Evolutionary conservation across 176 grass and related monocot genomes (phyloP), one percentile per base, ranked within the genome.

Genomic region (Ensete glaucum): DNA sequence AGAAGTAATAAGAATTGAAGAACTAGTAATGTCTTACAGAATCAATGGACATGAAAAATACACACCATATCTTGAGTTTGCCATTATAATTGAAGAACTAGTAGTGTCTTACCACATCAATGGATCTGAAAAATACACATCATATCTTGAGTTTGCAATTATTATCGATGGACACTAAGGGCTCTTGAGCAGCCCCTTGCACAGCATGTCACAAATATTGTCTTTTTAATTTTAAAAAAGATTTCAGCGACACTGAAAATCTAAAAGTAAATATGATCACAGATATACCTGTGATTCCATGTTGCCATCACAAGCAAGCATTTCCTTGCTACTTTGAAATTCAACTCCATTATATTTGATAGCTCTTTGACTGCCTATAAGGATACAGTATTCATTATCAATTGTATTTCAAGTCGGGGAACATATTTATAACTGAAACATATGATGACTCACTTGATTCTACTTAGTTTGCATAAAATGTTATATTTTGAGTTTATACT

Each of bases 321-420:
- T 85, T 81, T 86, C 88, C 81, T 94, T 99, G 71, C 91, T 85
- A 29, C 88, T 83, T 67, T 80, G 81, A 67, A 73, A 67, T 78
- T 96, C 89, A 83, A 76, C 73, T 79, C 89, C 91, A 52, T 89
- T 84, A 72, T 83, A 85, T 85, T 87, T 91, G 77, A 53, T 55
- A 15, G 90, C 79, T 88, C 90, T 89, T 89, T 94, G 90, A 73
- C 95, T 99, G 80, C 75, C 50, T 72, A 83, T 62, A 76, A 69
- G 81, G 73, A 54, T 65, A 2, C 34, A 16, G 15, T 65, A 34
- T 83, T 13, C 22, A 6, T 67, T 13, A 53, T 13, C 57, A 62
- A 67, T 59, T 73, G n/a, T 10, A 4, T 15, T 58, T 62, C 53
- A 79, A 76, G 17, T 23, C 65, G 52, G 54, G 14, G 16, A 71